Conservation (phyloP, 208 protist genomes). For the Tritrichomonas musculus region DNA sequence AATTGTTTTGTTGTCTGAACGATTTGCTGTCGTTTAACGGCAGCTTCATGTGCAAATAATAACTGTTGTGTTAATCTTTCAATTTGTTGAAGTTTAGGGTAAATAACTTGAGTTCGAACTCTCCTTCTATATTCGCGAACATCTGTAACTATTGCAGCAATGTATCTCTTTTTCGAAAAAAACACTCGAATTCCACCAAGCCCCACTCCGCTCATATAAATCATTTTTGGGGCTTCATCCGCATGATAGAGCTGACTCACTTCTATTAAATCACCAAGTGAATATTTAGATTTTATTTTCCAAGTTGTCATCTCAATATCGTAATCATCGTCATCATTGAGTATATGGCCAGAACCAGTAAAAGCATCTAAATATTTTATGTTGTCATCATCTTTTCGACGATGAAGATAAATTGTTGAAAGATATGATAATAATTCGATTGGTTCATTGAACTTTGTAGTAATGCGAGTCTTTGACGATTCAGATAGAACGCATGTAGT, state of each 20-base stretch:
- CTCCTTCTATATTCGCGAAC: neutral
- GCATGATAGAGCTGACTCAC: neutral
- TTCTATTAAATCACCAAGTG: neutral
- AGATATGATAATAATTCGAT: neutral
- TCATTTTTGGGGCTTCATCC: neutral
- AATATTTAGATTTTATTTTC: neutral
- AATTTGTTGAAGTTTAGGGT: neutral
- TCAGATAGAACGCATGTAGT: neutral
- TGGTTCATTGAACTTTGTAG: neutral
- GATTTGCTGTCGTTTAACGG: neutral
- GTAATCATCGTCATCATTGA: neutral
- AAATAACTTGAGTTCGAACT: neutral
- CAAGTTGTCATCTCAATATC: neutral
- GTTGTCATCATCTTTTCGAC: neutral
- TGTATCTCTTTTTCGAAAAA: neutral
- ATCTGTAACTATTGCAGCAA: neutral
- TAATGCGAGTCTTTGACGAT: neutral
- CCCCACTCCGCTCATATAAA: neutral
- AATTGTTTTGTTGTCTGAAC: neutral
- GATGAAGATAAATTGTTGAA: neutral
- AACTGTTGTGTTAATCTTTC: neutral
- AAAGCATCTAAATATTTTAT: neutral
- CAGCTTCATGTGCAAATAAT: neutral
- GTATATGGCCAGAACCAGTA: neutral
- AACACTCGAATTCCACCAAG: neutral